phyloP scores from a whole-genome alignment of 306 rosid genomes.

The Acacia crassicarpa region DNA sequence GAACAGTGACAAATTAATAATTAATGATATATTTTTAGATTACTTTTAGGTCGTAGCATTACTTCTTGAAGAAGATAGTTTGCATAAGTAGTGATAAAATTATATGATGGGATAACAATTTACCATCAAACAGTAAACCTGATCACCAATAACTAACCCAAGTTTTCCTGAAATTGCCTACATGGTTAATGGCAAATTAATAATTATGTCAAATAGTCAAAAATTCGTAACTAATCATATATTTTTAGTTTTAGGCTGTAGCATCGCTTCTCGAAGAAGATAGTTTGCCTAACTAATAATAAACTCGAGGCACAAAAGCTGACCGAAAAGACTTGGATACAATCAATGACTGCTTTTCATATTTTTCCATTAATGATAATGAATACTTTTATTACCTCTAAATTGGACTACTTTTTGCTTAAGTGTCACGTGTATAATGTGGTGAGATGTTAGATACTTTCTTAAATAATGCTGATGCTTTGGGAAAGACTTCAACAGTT shows the following conservation, averaged over 20 bases:
- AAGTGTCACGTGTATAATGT: not conserved
- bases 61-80: not conserved
- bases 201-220: not conserved
- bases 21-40: not conserved
- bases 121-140: not conserved
- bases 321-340: no score
- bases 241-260: not conserved
- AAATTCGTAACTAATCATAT: no score
- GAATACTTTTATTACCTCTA: not conserved
- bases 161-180: not conserved
- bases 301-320: not conserved
- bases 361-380: not conserved
- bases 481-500: not conserved
- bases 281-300: not conserved
- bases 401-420: not conserved
- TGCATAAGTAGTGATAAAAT: not conserved
- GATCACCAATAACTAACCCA: not conserved
- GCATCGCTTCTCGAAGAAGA: not conserved
- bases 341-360: no score
- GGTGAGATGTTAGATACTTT: not conserved
- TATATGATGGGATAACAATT: not conserved
- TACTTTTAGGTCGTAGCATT: not conserved
- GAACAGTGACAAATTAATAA: not conserved
- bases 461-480: not conserved
- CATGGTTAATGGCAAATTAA: not conserved